Conservation (phyloP, 2,329 filamentous ascomycete genomes). For the Penicillium sp. region DNA sequence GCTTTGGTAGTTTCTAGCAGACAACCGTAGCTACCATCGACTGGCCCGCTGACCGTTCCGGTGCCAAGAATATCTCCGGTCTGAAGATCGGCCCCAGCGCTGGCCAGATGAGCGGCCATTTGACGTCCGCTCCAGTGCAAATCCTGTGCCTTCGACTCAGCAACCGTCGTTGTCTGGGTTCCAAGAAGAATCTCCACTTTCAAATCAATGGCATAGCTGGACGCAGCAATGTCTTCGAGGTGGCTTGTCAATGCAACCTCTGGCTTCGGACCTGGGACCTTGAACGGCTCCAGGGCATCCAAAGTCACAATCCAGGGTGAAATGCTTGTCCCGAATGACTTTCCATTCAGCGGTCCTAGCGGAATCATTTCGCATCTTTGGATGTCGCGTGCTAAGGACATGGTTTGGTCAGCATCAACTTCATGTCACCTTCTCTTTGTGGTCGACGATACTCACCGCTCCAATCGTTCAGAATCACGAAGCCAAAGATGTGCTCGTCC, state of each 20-base stretch:
- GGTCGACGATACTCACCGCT: constrained; percentile 20
- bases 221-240: constrained; percentile 18
- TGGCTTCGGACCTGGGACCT: constrained; percentile 17
- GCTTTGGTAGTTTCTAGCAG: constrained; percentile 32
- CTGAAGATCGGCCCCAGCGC: constrained; percentile 28
- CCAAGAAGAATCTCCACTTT: constrained; percentile 20
- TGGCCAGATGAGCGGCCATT: constrained; percentile 34
- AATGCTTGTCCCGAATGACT: constrained; percentile 61
- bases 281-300: constrained; percentile 54
- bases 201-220: constrained; percentile 27
- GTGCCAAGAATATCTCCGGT: constrained; percentile 37
- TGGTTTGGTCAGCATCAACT: neutral
- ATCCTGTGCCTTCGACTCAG: constrained; percentile 19
- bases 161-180: constrained; percentile 8
- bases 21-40: constrained; percentile 27
- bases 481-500: constrained; percentile 62
- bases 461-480: constrained; percentile 66
- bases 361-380: constrained; percentile 63
- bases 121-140: constrained; percentile 34
- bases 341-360: constrained; percentile 62
- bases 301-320: constrained; percentile 64
- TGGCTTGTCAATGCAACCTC: constrained; percentile 16
- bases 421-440: neutral
- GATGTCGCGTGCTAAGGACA: constrained; percentile 50
- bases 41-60: constrained; percentile 32